Evolutionary conservation across 805 yeast species (phyloP).

Genomic region (Metschnikowia shivogae): DNA sequence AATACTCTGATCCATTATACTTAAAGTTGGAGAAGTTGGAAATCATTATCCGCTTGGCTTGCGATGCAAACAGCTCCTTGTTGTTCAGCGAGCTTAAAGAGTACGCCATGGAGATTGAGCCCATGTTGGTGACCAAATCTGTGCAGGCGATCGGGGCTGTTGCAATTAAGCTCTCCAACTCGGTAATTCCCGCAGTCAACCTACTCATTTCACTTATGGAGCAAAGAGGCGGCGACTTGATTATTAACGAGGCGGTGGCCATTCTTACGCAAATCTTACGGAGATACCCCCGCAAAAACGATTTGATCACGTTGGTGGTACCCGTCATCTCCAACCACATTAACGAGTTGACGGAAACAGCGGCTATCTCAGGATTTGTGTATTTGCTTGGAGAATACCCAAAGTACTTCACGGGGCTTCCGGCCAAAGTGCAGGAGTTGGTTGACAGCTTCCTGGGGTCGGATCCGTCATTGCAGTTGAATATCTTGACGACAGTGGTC

Average conservation of each 20-base stretch:
- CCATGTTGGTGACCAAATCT: slow-evolving; percentile 65
- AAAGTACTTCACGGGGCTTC: slow-evolving; percentile 51
- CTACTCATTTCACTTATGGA: slow-evolving; percentile 54
- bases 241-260: slow-evolving; percentile 55
- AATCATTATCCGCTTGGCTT: slow-evolving; percentile 65
- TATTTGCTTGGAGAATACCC: slow-evolving; percentile 76
- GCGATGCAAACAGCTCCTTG: slow-evolving; percentile 53
- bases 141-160: slow-evolving; percentile 67
- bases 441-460: slow-evolving; percentile 53
- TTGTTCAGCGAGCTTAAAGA: slow-evolving; percentile 70
- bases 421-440: slow-evolving; percentile 41
- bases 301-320: slow-evolving; percentile 46
- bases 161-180: slow-evolving; percentile 57
- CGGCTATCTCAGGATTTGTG: slow-evolving; percentile 55
- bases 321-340: slow-evolving; percentile 50
- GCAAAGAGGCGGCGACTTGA: slow-evolving; percentile 58
- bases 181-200: slow-evolving; percentile 56
- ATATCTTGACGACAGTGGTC: slow-evolving; percentile 58
- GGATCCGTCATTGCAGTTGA: slow-evolving; percentile 58
- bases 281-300: slow-evolving; percentile 53
- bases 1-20: slow-evolving; percentile 79
- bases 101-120: slow-evolving; percentile 82
- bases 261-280: slow-evolving; percentile 65
- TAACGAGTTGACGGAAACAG: slow-evolving; percentile 46
- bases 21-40: slow-evolving; percentile 74